Evolutionary conservation across 2,329 filamentous ascomycete species (phyloP).

Genomic region (Pochonia chlamydosporia): DNA sequence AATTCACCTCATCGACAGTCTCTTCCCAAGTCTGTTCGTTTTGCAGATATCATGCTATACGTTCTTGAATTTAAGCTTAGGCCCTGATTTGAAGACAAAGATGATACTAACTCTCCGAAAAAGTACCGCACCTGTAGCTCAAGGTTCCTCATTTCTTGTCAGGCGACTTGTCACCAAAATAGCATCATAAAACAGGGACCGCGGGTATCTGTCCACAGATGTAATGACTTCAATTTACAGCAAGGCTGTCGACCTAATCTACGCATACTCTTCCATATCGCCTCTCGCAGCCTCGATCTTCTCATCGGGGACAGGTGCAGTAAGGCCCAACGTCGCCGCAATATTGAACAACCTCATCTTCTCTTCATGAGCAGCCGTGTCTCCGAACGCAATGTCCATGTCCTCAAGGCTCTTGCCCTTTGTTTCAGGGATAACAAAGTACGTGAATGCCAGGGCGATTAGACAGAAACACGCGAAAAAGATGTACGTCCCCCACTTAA

Average conservation of each 20-base stretch:
- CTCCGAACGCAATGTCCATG: conserved; percentile 45
- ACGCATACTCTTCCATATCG: conserved; percentile 8
- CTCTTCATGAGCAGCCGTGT: conserved; percentile 29
- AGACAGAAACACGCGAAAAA: conserved; percentile 54
- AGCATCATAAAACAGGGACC: too few relatives aligned
- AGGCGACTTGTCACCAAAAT: too few relatives aligned
- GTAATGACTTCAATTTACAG: too few relatives aligned
- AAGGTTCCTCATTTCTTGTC: too few relatives aligned
- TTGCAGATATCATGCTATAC: too few relatives aligned
- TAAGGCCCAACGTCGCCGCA: conserved; percentile 20
- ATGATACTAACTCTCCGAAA: too few relatives aligned
- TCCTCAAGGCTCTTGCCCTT: conserved; percentile 49
- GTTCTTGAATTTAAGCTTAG: too few relatives aligned
- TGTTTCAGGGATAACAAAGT: conserved; percentile 53
- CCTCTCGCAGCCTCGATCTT: conserved; percentile 10
- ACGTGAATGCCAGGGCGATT: conserved; percentile 43
- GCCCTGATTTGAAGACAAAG: too few relatives aligned
- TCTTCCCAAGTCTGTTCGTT: too few relatives aligned
- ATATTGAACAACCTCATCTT: conserved; percentile 20
- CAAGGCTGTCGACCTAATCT: background rate
- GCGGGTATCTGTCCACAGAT: too few relatives aligned
- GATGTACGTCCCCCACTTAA: conserved; percentile 47
- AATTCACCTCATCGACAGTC: too few relatives aligned
- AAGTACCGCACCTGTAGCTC: too few relatives aligned
- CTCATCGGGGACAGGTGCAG: conserved; percentile 14